Evolutionary conservation across 352 stramenopile species (phyloP), one percentile per base, ranked within the genome.

Genomic region (Pythium myriotylum): DNA sequence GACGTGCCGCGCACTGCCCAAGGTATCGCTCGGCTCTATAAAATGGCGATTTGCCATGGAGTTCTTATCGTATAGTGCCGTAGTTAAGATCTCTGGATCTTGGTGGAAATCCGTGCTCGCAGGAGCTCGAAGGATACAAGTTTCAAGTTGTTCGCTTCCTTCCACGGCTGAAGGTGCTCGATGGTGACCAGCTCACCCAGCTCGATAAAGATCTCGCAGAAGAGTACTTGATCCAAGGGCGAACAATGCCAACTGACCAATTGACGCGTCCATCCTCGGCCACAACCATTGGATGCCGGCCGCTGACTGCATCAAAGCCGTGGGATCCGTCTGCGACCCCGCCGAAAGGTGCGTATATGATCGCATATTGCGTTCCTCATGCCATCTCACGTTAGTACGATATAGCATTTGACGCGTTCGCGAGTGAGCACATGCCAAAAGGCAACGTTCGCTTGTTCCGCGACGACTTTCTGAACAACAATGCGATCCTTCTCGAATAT

Each of bases 401-500:
- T 20, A 3, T 48, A 81, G 74, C 53, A 19, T 75, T 75, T 22
- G 75, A 89, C 53, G 70, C 83, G 13, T 90, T 92, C 54, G 52
- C 54, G 5, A 87, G 70, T 50, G 71, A 67, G 6, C 68, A 82
- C 41, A 92, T 92, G 83, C 80, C 80, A 3, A 79, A 75, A 20
- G 85, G 85, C 35, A 88, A 90, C 32, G 85, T 92, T 17, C 85
- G 84, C 8, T 69, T 94, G 39, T 94, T 94, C 51, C 85, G 83
- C 16, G 85, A 94, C 59, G 83, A 94, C 39, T 94, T 91, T 35
- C 64, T 94, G 48, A 94, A 94, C 57, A 94, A 88, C 59, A 76
- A 92, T 48, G 73, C 85, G 1, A 94, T 94, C 46, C 39, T 94
- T 48, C 67, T 94, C 27, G 85, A 92, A 60, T 94, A 94, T 64